phyloP scores from a whole-genome alignment of 192 early-diverging fungal species.

The Linnemannia hyalina region DNA sequence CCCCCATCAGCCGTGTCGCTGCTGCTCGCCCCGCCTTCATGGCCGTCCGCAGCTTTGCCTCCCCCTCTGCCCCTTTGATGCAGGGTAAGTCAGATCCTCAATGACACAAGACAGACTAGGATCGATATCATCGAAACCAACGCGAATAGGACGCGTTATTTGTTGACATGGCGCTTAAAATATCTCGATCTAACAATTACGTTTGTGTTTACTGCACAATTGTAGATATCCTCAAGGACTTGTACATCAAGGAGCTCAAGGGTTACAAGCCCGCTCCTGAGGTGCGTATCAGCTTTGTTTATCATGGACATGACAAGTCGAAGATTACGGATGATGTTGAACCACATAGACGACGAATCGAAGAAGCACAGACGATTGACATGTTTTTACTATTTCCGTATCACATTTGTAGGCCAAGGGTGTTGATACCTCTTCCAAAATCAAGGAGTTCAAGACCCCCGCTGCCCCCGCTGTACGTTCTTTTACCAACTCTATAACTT shows the following conservation, averaged over 20 bases:
- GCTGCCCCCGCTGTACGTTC: conserved; percentile 38
- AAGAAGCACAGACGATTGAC: not conserved
- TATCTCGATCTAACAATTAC: not conserved
- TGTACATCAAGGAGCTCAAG: conserved; percentile 70
- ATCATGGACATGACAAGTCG: not conserved
- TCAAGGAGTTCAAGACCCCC: conserved; percentile 58
- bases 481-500: not conserved
- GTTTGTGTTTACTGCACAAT: not conserved
- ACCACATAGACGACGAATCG: too few relatives aligned
- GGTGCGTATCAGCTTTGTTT: conserved; percentile 23
- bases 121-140: not conserved
- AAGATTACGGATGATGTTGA: too few relatives aligned
- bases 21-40: conserved; percentile 63
- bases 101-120: not conserved
- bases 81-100: conserved; percentile 55
- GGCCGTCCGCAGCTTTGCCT: conserved; percentile 66
- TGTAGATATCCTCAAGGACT: conserved; percentile 66
- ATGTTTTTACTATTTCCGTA: not conserved
- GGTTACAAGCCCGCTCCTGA: conserved; percentile 64
- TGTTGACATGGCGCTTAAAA: not conserved
- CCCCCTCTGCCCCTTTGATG: conserved; percentile 61
- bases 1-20: conserved; percentile 55
- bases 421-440: conserved; percentile 45
- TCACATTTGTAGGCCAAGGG: conserved; percentile 32
- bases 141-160: not conserved